Conservation (phyloP, 345 rosid species). For the Garcia nutans region DNA sequence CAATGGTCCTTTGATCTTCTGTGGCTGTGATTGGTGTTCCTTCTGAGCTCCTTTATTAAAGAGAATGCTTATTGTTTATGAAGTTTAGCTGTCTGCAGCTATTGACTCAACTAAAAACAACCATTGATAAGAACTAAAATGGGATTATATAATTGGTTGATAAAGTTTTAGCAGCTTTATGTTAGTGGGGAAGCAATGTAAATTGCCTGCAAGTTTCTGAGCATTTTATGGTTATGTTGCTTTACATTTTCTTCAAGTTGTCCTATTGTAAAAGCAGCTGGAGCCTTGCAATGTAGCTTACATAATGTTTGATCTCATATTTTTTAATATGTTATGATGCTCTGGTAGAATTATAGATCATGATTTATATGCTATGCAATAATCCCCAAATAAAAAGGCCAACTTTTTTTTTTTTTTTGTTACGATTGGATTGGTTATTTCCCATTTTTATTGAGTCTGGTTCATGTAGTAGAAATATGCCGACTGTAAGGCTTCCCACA, state of each 20-base stretch:
- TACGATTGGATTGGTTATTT: neutral
- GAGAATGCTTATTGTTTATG: no score
- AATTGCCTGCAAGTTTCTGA: neutral
- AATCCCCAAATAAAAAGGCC: neutral
- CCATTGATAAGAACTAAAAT: no score
- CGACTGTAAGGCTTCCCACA: constrained; percentile 36
- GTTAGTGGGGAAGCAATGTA: neutral
- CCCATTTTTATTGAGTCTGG: constrained; percentile 1
- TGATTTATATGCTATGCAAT: neutral
- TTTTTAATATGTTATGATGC: neutral
- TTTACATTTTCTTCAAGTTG: neutral
- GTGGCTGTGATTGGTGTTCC: neutral
- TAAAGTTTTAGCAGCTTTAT: neutral
- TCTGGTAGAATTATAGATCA: no score
- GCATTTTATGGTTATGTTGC: neutral
- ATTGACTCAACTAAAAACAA: neutral
- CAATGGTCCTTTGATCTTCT: neutral
- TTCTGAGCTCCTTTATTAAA: neutral
- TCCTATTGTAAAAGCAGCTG: neutral
- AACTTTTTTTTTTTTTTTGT: no score
- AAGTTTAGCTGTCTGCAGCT: neutral
- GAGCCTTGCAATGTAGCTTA: neutral
- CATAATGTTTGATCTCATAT: neutral
- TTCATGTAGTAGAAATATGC: constrained; percentile 36
- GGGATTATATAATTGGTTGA: neutral